These are phyloP conservation scores for Phytophthora sp. DNA, from an alignment of 352 stramenopile species.

Conservation along the genomic window DNA sequence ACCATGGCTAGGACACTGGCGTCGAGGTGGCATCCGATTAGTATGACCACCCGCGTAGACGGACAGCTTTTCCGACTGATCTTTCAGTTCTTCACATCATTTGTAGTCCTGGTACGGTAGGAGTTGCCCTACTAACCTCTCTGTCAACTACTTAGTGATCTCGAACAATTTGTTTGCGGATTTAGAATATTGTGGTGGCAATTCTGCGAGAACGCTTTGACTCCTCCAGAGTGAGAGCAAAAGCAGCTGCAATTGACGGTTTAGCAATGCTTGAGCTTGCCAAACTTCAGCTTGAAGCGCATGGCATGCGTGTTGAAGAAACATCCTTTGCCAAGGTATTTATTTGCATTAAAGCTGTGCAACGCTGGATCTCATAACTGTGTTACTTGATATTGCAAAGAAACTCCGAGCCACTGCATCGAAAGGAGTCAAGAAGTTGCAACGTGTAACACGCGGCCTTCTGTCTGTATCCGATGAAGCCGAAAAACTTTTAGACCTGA, in stretches of 20 bases:
- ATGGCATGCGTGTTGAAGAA: constrained; percentile 49
- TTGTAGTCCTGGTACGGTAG: constrained; percentile 58
- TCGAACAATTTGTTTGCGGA: not conserved
- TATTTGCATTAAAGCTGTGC: not conserved
- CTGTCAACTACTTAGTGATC: too few relatives aligned
- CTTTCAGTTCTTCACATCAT: constrained; percentile 48
- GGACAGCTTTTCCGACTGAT: constrained; percentile 39
- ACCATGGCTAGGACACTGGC: constrained; percentile 36
- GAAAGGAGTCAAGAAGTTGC: constrained; percentile 47
- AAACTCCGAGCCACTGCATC: constrained; percentile 49
- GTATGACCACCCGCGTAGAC: constrained; percentile 15
- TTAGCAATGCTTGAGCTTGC: constrained; percentile 57
- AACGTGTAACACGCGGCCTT: constrained; percentile 38
- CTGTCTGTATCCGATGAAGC: constrained; percentile 45
- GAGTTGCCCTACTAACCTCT: too few relatives aligned
- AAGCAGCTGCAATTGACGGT: constrained; percentile 32
- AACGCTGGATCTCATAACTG: too few relatives aligned
- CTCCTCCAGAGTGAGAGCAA: constrained; percentile 21
- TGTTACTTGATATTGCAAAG: constrained; percentile 25
- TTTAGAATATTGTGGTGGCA: constrained; percentile 62
- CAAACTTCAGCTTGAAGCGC: constrained; percentile 60
- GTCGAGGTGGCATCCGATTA: constrained; percentile 22
- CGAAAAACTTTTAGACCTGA: constrained; percentile 52
- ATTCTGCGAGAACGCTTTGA: constrained; percentile 74
- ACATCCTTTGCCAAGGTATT: constrained; percentile 51